Base-by-base conservation (phyloP, 2,329 filamentous ascomycete genomes). In the Phyllosticta citribraziliensis region DNA sequence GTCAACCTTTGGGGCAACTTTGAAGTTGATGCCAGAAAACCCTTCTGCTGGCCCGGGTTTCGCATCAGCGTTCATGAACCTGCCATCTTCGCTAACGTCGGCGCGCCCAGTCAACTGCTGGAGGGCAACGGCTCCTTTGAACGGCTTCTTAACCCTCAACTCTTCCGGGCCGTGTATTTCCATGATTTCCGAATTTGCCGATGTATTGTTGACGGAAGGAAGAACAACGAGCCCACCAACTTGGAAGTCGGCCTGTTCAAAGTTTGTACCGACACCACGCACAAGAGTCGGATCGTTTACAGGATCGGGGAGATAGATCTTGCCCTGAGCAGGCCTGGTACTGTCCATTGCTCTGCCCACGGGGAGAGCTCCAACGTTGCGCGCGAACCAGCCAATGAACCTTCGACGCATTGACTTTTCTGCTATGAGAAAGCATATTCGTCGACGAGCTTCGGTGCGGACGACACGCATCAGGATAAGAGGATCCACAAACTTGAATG, bases 391-490 rank as follows among this genome's bases (percentile, higher is more conserved):
- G 52, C 94, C 94, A 69, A 99, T 91, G 71, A 97, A 96, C 72
- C 77, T 84, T 68, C 93, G 86, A 69, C 90, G 86, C 76, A 97
- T 95, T 2, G 92, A 97, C 73, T 97, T 97, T 68, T 95, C 92
- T 22, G 94, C 94, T 64, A 96, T 94, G 56, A 99, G 84, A 70
- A 96, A 92, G 58, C 91, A 91, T 62, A 96, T 90, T 59, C 94
- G 89, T 66, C 94, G 89, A 66, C 88, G 86, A 60, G 91, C 88
- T 77, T 97, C 92, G 70, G 84, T 87, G 66, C 90, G 88, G 62
- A 97, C 84, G 14, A 91, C 91, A 66, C 92, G 88, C 84, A 96
- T 95, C 58, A 99, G 83, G 66, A 97, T 88, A 57, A 99, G 82
- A 59, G 91, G 93, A 70, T 99, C 94, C 71, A 97, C 92, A 68